phyloP scores from a whole-genome alignment of 139 green algal species.

The Klebsormidium nitens region DNA sequence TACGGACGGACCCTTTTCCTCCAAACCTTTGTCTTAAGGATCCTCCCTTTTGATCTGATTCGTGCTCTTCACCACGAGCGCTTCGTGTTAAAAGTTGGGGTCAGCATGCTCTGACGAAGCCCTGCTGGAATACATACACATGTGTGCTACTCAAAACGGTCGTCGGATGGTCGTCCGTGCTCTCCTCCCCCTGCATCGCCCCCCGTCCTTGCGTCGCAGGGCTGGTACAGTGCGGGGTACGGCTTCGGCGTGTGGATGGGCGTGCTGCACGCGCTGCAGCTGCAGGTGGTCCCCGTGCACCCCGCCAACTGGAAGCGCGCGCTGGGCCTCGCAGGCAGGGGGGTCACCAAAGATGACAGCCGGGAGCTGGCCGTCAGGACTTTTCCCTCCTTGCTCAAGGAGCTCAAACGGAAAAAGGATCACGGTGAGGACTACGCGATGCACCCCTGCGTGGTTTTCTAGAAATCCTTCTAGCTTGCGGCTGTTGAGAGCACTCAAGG shows the following conservation, averaged over 20 bases:
- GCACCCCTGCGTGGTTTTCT: too few species aligned
- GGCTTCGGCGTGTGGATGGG: slow-evolving; percentile 42
- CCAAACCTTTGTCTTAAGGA: background rate
- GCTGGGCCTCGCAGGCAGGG: slow-evolving; percentile 4
- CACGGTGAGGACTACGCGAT: too few species aligned
- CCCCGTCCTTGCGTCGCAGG: slow-evolving; percentile 4
- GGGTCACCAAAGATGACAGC: slow-evolving; percentile 33
- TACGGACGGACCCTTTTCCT: background rate
- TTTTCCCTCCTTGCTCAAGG: slow-evolving; percentile 8
- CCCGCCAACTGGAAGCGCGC: slow-evolving; percentile 20
- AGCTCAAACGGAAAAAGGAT: slow-evolving; percentile 44
- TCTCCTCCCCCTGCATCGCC: background rate
- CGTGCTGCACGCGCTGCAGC: slow-evolving; percentile 14
- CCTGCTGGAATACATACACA: background rate
- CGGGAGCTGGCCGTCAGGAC: slow-evolving; percentile 12
- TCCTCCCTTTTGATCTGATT: too few species aligned
- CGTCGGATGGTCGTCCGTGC: background rate
- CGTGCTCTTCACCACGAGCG: too few species aligned
- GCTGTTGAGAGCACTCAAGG: too few species aligned
- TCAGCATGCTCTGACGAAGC: background rate
- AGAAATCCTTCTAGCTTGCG: too few species aligned
- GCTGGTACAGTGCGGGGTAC: slow-evolving; percentile 34
- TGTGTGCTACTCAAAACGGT: too few species aligned
- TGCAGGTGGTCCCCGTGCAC: slow-evolving; percentile 23
- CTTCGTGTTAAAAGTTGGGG: too few species aligned